Evolutionary conservation across 208 protist species (phyloP).

Genomic region (Acanthamoeba triangularis): DNA sequence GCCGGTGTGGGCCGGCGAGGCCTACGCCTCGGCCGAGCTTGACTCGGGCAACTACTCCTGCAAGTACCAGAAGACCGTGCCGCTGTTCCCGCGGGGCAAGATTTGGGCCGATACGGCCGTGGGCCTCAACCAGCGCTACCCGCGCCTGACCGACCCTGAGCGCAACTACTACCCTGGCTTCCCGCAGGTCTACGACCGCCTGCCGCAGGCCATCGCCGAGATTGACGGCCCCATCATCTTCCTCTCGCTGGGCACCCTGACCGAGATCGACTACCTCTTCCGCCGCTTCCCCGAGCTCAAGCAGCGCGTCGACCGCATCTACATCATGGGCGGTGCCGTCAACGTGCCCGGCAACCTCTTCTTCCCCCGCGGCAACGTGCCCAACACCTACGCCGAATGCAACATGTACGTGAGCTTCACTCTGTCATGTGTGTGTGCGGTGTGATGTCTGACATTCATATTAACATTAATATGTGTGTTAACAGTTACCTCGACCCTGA

Average conservation of each 20-base stretch:
- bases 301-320: background rate
- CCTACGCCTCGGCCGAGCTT: background rate
- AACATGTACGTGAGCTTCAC: background rate
- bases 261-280: conserved; percentile 44
- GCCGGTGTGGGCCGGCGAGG: conserved; percentile 13
- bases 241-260: conserved; percentile 46
- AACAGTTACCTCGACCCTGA: background rate
- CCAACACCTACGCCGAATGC: conserved; percentile 27
- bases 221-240: background rate
- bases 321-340: conserved; percentile 37
- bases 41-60: conserved; percentile 7
- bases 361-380: background rate
- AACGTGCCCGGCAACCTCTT: conserved; percentile 36
- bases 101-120: conserved; percentile 15
- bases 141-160: background rate
- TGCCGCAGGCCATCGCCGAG: background rate
- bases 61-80: conserved; percentile 20
- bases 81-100: background rate
- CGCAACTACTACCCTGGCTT: conserved; percentile 6
- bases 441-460: background rate
- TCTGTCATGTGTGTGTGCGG: background rate
- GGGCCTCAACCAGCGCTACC: background rate
- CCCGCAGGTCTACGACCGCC: background rate
- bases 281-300: background rate
- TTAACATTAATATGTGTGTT: background rate